A percentile compares a stretch with the other conserved stretches of the same genome.
Conservation (phyloP, 2,329 filamentous ascomycete species). For the Beauveria bassiana region DNA sequence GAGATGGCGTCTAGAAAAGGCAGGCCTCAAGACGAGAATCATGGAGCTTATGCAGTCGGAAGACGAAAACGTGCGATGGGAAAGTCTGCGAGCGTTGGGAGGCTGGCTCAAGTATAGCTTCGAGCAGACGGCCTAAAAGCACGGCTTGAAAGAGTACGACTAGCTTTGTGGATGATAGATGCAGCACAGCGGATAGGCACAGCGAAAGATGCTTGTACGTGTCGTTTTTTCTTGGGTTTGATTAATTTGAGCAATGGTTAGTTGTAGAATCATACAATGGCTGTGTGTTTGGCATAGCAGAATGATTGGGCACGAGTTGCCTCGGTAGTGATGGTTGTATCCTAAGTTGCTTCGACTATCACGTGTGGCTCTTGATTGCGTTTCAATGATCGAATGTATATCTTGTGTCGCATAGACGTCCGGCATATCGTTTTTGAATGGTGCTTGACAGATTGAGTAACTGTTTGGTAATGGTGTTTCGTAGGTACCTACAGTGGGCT, state of each 20-base stretch:
- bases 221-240: constrained; percentile 6
- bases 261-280: constrained; percentile 1
- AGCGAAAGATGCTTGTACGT: neutral
- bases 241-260: constrained; percentile 4
- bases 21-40: constrained; percentile 76
- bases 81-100: constrained; percentile 75
- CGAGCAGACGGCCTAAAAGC: constrained; percentile 28
- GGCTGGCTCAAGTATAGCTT: constrained; percentile 60
- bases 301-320: neutral
- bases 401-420: neutral
- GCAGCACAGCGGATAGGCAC: constrained; percentile 6
- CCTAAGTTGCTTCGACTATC: no score
- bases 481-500: neutral
- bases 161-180: neutral
- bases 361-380: no score
- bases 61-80: constrained; percentile 86
- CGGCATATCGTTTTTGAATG: neutral
- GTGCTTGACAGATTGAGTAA: neutral
- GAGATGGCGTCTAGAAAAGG: constrained; percentile 69
- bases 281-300: neutral
- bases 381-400: no score
- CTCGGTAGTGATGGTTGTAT: neutral
- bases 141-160: neutral
- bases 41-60: constrained; percentile 91
- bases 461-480: constrained; percentile 1